These are phyloP conservation scores for Neopestalotiopsis clavispora DNA, from an alignment of 2,329 filamentous ascomycete species.

Conservation along the genomic window DNA sequence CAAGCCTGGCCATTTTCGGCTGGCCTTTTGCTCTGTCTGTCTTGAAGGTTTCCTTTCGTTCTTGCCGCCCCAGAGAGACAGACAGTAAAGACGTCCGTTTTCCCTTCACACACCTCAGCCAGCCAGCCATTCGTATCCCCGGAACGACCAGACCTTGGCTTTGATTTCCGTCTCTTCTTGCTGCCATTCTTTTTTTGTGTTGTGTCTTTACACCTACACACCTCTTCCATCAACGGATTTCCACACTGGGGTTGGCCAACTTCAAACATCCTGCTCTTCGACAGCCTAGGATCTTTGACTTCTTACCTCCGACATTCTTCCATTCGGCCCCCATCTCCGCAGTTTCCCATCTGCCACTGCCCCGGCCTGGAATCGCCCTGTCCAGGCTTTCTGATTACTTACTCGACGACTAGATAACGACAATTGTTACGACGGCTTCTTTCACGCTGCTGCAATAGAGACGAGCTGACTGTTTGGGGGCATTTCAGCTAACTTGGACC, in stretches of 20 bases:
- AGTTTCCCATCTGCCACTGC: background rate
- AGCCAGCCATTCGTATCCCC: background rate
- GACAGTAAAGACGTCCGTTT: constrained; percentile 4
- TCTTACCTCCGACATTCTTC: background rate
- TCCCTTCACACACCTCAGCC: background rate
- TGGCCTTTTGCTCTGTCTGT: background rate
- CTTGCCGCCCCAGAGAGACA: background rate
- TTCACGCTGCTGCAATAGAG: background rate
- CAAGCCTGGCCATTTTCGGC: constrained; percentile 7
- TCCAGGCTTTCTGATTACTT: too few relatives aligned
- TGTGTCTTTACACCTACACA: background rate
- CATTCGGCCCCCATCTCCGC: constrained; percentile 3
- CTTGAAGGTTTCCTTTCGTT: background rate
- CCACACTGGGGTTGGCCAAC: background rate
- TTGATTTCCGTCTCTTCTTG: background rate
- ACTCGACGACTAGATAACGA: background rate
- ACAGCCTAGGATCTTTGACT: background rate
- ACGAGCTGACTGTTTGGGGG: background rate
- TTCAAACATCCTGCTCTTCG: background rate
- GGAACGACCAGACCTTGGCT: constrained; percentile 4
- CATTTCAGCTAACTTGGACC: background rate
- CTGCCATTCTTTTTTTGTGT: background rate
- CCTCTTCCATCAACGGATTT: background rate
- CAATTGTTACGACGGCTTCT: background rate
- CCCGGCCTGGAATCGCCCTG: background rate